Evolutionary conservation across 345 rosid genomes (phyloP), one percentile per base, ranked within the genome.

Genomic region (Gossypium sturtianum): DNA sequence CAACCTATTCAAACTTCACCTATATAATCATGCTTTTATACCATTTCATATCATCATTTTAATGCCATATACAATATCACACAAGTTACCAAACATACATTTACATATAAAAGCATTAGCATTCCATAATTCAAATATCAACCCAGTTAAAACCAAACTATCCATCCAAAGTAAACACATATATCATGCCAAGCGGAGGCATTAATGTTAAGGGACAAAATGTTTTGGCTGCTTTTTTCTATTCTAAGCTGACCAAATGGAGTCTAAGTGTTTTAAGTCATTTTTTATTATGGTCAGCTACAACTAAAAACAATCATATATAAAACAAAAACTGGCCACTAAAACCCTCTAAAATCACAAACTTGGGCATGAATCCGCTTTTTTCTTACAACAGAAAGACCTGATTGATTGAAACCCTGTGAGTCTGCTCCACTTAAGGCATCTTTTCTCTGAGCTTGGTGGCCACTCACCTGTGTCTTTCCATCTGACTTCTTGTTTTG

Each of bases 331-430:
- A 13, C 7, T 52, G 9, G 61, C 47, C 2, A 80, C n/a, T n/a
- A 44, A 65, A 52, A 38, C 44, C 60, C 23, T 49, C 17, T 20
- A 66, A 51, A 69, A 78, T 78, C 44, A 76, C 90, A 70, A 80
- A 95, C 97, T 97, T 93, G 98, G 58, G 91, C 76, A 79, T 89
- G 97, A 71, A 95, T 88, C 70, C 94, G 93, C 80, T 88, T 95
- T 82, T 95, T 95, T 79, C 92, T 88, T 51, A 86, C 87, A 75
- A 93, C 86, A 51, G 90, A 81, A 23, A 86, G 80, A 80, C 93
- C 81, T 65, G 93, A 90, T 60, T 85, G 98, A 79, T 86, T 93
- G 75, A 81, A 74, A 69, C 86, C 82, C 73, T 90, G 96, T n/a
- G 91, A 84, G 64, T 95, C 94, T 61, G 93, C 82, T 62, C 90